A percentile compares a stretch with the other conserved stretches of the same genome.
phyloP scores from a whole-genome alignment of 2,329 filamentous ascomycete species.

The Monilinia fructicola region DNA sequence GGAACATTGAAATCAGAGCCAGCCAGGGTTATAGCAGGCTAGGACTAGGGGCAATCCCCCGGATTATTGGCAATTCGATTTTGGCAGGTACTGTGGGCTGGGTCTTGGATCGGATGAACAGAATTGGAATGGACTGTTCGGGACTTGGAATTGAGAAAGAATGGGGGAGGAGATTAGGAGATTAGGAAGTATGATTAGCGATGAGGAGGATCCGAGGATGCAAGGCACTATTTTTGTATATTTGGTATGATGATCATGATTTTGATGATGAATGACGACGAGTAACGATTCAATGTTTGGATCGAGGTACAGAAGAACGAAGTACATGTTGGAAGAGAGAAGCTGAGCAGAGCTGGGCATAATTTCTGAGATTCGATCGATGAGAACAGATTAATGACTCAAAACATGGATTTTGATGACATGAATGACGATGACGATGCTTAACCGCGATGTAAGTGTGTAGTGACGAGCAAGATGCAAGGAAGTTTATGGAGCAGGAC shows the following conservation, averaged over 20 bases:
- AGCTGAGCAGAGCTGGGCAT: neutral
- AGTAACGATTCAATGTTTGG: slow-evolving; percentile 5
- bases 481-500: neutral
- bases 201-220: neutral
- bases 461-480: neutral
- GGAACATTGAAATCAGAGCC: slow-evolving; percentile 29
- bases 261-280: slow-evolving; percentile 20
- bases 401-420: slow-evolving; percentile 4
- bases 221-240: slow-evolving; percentile 17
- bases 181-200: slow-evolving; percentile 6
- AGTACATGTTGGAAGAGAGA: neutral
- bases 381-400: slow-evolving; percentile 15
- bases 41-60: slow-evolving; percentile 7
- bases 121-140: neutral
- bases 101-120: slow-evolving; percentile 14
- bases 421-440: neutral
- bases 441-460: slow-evolving; percentile 12
- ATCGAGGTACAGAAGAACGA: neutral
- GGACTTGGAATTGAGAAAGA: neutral
- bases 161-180: neutral
- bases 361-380: slow-evolving; percentile 6
- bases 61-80: slow-evolving; percentile 10
- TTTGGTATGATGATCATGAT: slow-evolving; percentile 17
- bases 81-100: slow-evolving; percentile 13
- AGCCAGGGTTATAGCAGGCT: slow-evolving; percentile 6